These are phyloP conservation scores for Cyclotella kingstonii DNA, from an alignment of 108 stramenopile species.

Conservation along the genomic window DNA sequence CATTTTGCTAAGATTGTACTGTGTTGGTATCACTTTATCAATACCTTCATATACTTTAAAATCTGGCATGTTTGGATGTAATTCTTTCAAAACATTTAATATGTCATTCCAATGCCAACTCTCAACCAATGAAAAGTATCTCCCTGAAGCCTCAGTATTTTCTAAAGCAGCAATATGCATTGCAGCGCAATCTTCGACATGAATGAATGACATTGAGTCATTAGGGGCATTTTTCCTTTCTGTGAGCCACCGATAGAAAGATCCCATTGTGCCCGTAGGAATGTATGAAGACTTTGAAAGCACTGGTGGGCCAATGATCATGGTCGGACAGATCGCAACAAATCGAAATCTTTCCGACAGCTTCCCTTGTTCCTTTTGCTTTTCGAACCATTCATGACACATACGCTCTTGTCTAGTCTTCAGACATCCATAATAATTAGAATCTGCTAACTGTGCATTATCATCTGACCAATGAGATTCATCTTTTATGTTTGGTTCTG, in stretches of 20 bases:
- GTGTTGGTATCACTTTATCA: conserved; percentile 27
- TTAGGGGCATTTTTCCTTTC: conserved; percentile 17
- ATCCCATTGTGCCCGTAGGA: conserved; percentile 34
- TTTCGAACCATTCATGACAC: conserved; percentile 18
- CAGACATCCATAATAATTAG: conserved; percentile 32
- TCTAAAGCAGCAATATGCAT: conserved; percentile 38
- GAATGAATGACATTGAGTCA: conserved; percentile 42
- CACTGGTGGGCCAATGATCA: conserved; percentile 28
- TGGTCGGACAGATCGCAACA: conserved; percentile 25
- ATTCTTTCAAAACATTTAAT: conserved; percentile 17
- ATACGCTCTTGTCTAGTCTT: conserved; percentile 32
- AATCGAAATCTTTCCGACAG: conserved; percentile 11
- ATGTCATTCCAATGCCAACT: conserved; percentile 52
- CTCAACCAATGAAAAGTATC: conserved; percentile 40
- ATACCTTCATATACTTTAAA: conserved; percentile 26
- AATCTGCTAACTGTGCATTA: conserved; percentile 10
- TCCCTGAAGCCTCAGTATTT: conserved; percentile 18
- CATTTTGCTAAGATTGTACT: conserved; percentile 37
- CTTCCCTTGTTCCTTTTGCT: conserved; percentile 1
- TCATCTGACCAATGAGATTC: conserved; percentile 35
- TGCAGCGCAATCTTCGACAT: conserved; percentile 39
- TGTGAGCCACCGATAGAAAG: conserved; percentile 14
- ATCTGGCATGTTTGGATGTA: conserved; percentile 19
- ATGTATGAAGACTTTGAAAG: not conserved
- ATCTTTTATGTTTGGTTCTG: conserved; percentile 26